These are phyloP conservation scores for Mrakia gelida DNA, from an alignment of 768 basidiomycete species.

Conservation along the genomic window DNA sequence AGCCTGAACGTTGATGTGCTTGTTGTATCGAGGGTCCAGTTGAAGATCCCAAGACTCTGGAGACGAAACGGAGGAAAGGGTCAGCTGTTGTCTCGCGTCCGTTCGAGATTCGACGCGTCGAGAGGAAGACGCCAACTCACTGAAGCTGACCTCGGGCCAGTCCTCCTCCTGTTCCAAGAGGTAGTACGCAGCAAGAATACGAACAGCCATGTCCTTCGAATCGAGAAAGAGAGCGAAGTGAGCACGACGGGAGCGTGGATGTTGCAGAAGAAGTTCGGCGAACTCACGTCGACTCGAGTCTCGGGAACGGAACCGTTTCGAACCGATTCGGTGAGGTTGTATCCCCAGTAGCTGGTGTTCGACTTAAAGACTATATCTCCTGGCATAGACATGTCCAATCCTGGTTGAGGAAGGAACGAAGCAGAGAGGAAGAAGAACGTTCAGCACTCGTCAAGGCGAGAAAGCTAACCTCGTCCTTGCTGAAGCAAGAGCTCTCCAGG, in stretches of 20 bases:
- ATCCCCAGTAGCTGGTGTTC: slow-evolving; percentile 55
- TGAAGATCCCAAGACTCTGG: neutral
- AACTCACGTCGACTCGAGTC: neutral
- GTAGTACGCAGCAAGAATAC: slow-evolving; percentile 56
- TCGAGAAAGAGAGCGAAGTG: slow-evolving; percentile 63
- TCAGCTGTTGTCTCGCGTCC: neutral
- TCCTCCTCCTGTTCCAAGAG: slow-evolving; percentile 43
- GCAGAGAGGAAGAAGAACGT: too few relatives aligned
- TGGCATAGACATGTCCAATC: slow-evolving; percentile 15
- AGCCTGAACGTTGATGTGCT: slow-evolving; percentile 54
- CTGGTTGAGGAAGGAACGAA: neutral
- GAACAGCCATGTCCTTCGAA: slow-evolving; percentile 59
- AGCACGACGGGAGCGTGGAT: slow-evolving; percentile 52
- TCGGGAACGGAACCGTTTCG: neutral
- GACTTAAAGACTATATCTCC: slow-evolving; percentile 44
- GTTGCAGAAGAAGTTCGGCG: neutral
- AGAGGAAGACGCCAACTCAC: neutral
- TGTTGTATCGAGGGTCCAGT: neutral
- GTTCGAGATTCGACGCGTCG: neutral
- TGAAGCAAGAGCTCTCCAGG: too few relatives aligned
- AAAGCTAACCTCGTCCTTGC: too few relatives aligned
- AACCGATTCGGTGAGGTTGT: slow-evolving; percentile 55
- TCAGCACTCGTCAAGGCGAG: too few relatives aligned
- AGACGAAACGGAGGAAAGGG: neutral
- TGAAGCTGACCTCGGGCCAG: slow-evolving; percentile 52